A percentile compares a stretch with the other conserved stretches of the same genome.
These are phyloP conservation scores for Penicillium digitatum DNA, from an alignment of 2,329 filamentous ascomycete species.

Conservation along the genomic window DNA sequence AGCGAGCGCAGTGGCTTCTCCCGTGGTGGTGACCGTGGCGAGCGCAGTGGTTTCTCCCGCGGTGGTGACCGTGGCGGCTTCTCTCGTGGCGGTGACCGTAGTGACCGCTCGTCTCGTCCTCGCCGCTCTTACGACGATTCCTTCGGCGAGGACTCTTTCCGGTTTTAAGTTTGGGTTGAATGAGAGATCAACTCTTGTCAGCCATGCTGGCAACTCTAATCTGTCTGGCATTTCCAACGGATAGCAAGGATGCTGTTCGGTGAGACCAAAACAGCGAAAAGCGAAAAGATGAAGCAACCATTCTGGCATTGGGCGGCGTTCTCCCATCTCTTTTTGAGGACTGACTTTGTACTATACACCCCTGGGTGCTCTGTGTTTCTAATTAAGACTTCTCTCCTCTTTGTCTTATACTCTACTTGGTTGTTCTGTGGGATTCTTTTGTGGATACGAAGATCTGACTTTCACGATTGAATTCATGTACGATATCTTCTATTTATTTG, in stretches of 20 bases:
- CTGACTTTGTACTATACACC: conserved; percentile 16
- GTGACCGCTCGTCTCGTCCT: conserved; percentile 4
- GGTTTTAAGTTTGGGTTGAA: conserved; percentile 5
- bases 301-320: conserved; percentile 31
- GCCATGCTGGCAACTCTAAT: not conserved
- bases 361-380: conserved; percentile 9
- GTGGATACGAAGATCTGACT: conserved; percentile 8
- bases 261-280: conserved; percentile 3
- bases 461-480: conserved; percentile 7
- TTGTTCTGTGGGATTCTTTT: conserved; percentile 3
- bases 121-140: not conserved
- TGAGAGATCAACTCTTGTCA: not conserved
- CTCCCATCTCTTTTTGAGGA: conserved; percentile 10
- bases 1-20: conserved; percentile 4
- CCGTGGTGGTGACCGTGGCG: not conserved
- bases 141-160: conserved; percentile 5
- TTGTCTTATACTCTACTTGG: conserved; percentile 15
- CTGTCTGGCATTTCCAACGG: not conserved
- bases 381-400: conserved; percentile 21
- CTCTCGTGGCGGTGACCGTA: conserved; percentile 3
- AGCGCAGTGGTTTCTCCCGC: not conserved
- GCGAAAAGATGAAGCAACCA: conserved; percentile 15
- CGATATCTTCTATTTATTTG: conserved; percentile 4
- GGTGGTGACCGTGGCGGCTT: conserved; percentile 4
- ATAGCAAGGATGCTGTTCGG: not conserved